Base-by-base conservation (phyloP, 208 protist species). In the Sergeia podlipaevii region DNA sequence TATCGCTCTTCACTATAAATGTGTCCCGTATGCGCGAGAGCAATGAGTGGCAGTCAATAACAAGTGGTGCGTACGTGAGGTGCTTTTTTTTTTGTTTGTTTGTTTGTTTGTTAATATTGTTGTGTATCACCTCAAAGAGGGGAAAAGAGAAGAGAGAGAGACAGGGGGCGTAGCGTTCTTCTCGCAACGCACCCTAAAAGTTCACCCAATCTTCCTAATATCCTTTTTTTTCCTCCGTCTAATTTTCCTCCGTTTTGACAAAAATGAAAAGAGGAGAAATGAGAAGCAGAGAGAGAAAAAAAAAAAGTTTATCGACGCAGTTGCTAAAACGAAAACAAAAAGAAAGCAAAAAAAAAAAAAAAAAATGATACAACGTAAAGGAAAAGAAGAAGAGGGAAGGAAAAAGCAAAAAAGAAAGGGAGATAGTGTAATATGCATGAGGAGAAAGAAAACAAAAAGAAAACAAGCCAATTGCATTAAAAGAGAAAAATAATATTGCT, bases 401-500 rank as follows among this genome's bases (percentile, higher is more conserved):
- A 13, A 39, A 5, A 24, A 54, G 32, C 8, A 46, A 8, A 38
- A 38, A 38, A 38, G 34, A 38, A 38, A 15, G 15, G 15, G 34
- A 38, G 13, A n/a, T n/a, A n/a, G n/a, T n/a, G n/a, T n/a, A 23
- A 44, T 7, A 46, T 33, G 23, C 10, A 44, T 55, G 13, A 63
- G 44, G 17, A 45, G 29, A 44, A 32, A n/a, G 44, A 52, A 52
- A 56, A 52, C 17, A 52, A 52, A 38, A 52, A 33, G 8, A 23
- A 38, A 38, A 38, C 30, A 38, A 38, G 47, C 13, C 26, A 38
- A n/a, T 15, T 38, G 11, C 10, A 10, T 38, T 15, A 38, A 38
- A 38, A 20, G 1, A 52, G 27, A 38, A 4, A 52, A 38, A 23
- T 4, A 52, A 52, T 10, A n/a, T n/a, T n/a, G n/a, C n/a, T n/a